phyloP scores from a whole-genome alignment of 345 rosid genomes.

The Excoecaria agallocha region DNA sequence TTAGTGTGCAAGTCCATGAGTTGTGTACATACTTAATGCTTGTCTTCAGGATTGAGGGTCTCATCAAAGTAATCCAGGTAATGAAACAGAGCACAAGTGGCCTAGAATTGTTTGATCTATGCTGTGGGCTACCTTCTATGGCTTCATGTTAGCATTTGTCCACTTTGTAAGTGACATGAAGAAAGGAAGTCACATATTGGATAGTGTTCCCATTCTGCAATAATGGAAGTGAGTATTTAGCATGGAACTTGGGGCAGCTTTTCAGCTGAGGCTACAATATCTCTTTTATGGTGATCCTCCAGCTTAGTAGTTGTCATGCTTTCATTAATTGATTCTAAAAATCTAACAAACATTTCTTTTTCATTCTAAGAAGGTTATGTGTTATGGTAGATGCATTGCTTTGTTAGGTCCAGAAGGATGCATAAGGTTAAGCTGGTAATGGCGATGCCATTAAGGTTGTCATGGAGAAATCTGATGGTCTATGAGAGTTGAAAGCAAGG shows the following conservation, averaged over 20 bases:
- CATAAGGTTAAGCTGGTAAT: neutral
- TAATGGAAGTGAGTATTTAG: neutral
- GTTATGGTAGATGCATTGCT: neutral
- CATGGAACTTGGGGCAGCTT: neutral
- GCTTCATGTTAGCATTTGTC: neutral
- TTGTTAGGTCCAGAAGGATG: neutral
- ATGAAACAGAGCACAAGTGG: neutral
- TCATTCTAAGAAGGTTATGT: neutral
- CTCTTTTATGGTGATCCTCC: neutral
- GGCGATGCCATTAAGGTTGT: neutral
- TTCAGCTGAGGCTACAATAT: neutral
- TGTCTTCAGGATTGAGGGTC: neutral
- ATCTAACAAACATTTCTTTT: neutral
- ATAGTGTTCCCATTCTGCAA: neutral
- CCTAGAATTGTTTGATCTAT: neutral
- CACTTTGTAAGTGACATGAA: neutral
- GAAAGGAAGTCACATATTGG: neutral
- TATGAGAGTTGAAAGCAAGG: neutral
- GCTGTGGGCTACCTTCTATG: neutral
- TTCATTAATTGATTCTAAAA: neutral
- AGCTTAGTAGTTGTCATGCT: neutral
- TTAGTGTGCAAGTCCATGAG: neutral
- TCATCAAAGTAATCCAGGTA: neutral
- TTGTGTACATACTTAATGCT: neutral
- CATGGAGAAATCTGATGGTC: neutral